phyloP scores from a whole-genome alignment of 148 eudicot genomes.

The Nyssa sinensis region DNA sequence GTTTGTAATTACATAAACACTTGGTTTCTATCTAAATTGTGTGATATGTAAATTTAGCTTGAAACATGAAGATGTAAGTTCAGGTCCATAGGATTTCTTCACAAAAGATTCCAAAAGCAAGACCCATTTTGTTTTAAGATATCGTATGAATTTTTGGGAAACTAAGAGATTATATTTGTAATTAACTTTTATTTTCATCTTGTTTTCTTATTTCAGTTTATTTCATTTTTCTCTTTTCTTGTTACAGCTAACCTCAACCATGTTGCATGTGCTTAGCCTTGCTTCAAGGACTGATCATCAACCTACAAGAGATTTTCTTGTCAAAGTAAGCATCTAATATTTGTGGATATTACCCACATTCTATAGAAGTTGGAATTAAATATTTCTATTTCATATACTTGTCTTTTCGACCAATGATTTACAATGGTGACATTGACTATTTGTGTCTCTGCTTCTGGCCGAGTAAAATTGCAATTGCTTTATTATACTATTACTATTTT shows the following conservation, averaged over 20 bases:
- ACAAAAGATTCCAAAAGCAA: background rate
- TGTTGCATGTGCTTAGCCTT: constrained; percentile 86
- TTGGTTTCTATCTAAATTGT: background rate
- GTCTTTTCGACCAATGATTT: background rate
- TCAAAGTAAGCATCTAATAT: constrained; percentile 52
- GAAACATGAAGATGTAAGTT: background rate
- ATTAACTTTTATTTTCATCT: background rate
- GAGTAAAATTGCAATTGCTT: background rate
- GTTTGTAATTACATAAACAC: background rate
- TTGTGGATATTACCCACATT: background rate
- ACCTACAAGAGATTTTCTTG: constrained; percentile 57
- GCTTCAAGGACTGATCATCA: constrained; percentile 52
- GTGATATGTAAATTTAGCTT: background rate
- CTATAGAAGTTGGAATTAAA: background rate
- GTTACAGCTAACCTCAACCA: constrained; percentile 79
- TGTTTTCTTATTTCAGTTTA: background rate
- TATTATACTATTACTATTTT: background rate
- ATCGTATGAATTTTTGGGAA: background rate
- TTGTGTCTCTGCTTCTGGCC: background rate
- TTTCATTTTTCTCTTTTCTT: constrained; percentile 14
- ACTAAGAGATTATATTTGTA: background rate
- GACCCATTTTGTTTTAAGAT: background rate
- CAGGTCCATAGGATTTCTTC: background rate
- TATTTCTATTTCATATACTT: background rate
- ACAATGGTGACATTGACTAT: background rate